Percentiles rank a stretch among this genome's conserved stretches.
Conservation (phyloP, 1,284 basidiomycete species). For the Stygiomarasmius scandens region DNA sequence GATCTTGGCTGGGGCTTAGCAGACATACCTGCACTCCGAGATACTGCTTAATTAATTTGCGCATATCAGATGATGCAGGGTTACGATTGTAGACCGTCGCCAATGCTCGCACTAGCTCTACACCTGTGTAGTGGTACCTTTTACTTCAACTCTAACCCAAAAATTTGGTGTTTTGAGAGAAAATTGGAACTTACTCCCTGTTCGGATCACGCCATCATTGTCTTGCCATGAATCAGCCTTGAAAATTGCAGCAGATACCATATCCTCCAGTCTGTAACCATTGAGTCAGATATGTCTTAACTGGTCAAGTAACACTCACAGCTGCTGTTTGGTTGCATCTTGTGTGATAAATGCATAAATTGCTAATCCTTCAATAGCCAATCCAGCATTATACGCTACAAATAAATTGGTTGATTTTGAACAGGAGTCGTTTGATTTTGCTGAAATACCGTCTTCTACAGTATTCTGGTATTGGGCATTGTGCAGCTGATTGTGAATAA, state of each 20-base stretch:
- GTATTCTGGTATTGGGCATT: conserved; percentile 6
- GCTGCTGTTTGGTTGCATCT: no score
- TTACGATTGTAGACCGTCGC: conserved; percentile 9
- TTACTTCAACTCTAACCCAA: not conserved
- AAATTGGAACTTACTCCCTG: not conserved
- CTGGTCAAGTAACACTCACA: no score
- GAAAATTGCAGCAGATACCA: no score
- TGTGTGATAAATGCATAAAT: no score
- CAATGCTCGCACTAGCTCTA: conserved; percentile 9
- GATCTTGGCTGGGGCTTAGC: not conserved
- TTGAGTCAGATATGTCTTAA: no score
- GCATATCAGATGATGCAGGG: conserved; percentile 6
- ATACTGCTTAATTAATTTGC: conserved; percentile 8
- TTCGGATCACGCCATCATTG: conserved; percentile 8
- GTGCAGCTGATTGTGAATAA: conserved; percentile 11
- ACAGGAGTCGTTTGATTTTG: not conserved
- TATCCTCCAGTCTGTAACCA: no score
- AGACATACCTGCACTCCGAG: conserved; percentile 15
- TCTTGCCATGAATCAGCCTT: conserved; percentile 5
- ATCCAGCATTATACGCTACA: no score
- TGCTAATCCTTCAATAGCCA: no score
- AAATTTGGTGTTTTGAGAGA: not conserved
- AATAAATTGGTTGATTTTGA: no score
- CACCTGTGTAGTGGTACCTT: not conserved
- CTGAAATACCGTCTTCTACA: conserved; percentile 13